Evolutionary conservation across 2,329 filamentous ascomycete genomes (phyloP).

Genomic region (Helotiales sp.): DNA sequence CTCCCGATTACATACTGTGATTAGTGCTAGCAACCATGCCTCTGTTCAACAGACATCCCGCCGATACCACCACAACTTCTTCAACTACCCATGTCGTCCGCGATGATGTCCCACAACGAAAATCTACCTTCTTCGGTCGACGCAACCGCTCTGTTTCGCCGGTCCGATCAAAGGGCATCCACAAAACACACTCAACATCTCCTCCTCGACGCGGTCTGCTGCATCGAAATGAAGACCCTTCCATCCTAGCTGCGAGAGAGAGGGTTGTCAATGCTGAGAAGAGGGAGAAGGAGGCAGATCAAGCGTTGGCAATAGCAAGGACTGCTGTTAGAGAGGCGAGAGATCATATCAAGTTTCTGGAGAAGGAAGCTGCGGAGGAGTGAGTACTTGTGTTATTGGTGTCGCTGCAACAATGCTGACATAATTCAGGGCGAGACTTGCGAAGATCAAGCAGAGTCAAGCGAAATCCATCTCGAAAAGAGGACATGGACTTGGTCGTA

Average conservation of each 20-base stretch:
- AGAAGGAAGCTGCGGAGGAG: conserved; percentile 58
- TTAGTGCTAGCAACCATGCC: conserved; percentile 20
- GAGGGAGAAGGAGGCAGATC: conserved; percentile 68
- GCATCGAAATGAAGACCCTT: conserved; percentile 61
- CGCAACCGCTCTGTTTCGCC: conserved; percentile 44
- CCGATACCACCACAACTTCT: background rate
- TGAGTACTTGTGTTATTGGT: background rate
- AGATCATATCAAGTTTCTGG: conserved; percentile 65
- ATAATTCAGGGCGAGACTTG: conserved; percentile 15
- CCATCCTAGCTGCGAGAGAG: conserved; percentile 65
- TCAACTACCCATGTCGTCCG: background rate
- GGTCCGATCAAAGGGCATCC: conserved; percentile 28
- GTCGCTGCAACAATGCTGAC: background rate
- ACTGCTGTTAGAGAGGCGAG: conserved; percentile 65
- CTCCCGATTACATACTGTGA: no score
- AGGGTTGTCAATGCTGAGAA: conserved; percentile 65
- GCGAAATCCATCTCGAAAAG: conserved; percentile 21
- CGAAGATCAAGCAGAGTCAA: conserved; percentile 22
- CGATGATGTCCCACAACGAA: conserved; percentile 13
- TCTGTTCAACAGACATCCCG: conserved; percentile 26
- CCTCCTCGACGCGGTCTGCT: conserved; percentile 44
- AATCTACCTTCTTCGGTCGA: conserved; percentile 43
- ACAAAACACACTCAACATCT: conserved; percentile 21
- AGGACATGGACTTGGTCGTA: conserved; percentile 19
- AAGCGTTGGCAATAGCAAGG: conserved; percentile 63